Conservation (phyloP, 148 eudicot species). For the Talinum fruticosum region DNA sequence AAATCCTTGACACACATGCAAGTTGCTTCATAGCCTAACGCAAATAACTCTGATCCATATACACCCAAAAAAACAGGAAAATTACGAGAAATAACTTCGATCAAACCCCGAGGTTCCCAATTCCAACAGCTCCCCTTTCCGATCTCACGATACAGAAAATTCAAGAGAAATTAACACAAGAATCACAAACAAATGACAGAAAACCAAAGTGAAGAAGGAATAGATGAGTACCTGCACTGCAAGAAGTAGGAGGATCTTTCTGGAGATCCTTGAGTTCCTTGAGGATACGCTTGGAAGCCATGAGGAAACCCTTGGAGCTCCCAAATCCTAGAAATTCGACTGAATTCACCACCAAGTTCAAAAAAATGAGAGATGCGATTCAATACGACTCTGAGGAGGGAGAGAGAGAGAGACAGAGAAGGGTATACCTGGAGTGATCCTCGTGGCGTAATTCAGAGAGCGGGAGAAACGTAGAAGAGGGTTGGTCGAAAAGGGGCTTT, state of each 20-base stretch:
- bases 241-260: conserved; percentile 50
- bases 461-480: conserved; percentile 1
- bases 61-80: background rate
- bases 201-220: background rate
- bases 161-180: background rate
- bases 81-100: background rate
- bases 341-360: background rate
- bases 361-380: background rate
- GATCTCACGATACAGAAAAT: background rate
- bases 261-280: conserved; percentile 51
- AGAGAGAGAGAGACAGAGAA: background rate
- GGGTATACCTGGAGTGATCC: conserved; percentile 4
- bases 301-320: conserved; percentile 31
- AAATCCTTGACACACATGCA: conserved; percentile 9
- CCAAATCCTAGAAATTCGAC: conserved; percentile 24
- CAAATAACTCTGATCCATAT: background rate
- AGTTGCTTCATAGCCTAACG: background rate
- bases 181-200: background rate
- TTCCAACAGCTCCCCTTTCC: background rate
- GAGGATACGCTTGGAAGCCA: conserved; percentile 53
- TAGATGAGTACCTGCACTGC: conserved; percentile 37
- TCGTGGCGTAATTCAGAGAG: background rate
- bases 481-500: background rate
- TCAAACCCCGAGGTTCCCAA: background rate
- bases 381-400: background rate